Evolutionary conservation across 2,329 filamentous ascomycete species (phyloP), one percentile per base, ranked within the genome.

Genomic region (Hypoxylon sp.): DNA sequence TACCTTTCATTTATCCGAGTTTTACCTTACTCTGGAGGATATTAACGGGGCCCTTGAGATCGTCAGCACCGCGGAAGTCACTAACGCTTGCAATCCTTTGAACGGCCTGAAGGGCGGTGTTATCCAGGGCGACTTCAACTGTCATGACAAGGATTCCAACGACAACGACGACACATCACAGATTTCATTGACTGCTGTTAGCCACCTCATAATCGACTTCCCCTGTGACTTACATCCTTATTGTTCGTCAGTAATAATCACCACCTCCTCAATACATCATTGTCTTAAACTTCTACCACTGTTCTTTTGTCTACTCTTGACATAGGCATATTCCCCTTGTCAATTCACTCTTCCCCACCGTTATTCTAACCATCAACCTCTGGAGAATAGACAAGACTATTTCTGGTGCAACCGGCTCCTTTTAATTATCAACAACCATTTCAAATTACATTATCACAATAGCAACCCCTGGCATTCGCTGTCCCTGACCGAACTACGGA

Each of bases 31-130:
- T 41, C 84, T 95, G 23, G 81, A 86, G 65, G 85, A 90, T 70
- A 91, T 94, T 73, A 85, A 86, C 76, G 93, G 93, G 80, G 88
- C 87, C 67, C 91, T 93, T 79, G 90, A 90, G 76, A 82, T 93
- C 72, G 84, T 89, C 75, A 90, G 86, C 72, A 92, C 90, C 57
- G 85, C 84, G 65, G 84, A 91, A 68, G 89, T 93, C 70, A 69
- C 71, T 63, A 75, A 79, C 63, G 88, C 80, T 28, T 89, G 92
- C 84, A 77, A 80, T 56, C 71, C 77, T 28, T 87, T 91, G 79
- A 79, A 87, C 63, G 76, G 83, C 68, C 77, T 84, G 32, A 66
- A 78, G 14, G 79, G 80, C 56, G 80, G 78, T 57, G 78, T 82
- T 67, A 79, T 86, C 70, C 82, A 83, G 78, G 87, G 87, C 72